Conservation (phyloP, 768 basidiomycete genomes). For the Suillus tomentosus region DNA sequence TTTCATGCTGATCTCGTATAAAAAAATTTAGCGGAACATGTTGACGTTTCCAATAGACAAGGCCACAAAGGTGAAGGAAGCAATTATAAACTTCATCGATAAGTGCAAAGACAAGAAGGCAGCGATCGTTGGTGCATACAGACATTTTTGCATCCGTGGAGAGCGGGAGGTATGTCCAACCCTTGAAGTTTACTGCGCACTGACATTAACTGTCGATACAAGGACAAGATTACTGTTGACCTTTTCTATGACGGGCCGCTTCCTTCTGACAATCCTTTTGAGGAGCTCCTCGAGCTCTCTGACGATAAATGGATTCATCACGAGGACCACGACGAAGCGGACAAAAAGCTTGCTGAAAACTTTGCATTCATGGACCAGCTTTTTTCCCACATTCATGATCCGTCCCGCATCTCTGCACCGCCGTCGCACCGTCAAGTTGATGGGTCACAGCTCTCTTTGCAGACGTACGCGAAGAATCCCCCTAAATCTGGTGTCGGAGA, state of each 20-base stretch:
- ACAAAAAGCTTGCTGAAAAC: slow-evolving; percentile 3
- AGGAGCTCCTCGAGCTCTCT: neutral
- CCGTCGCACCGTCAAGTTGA: neutral
- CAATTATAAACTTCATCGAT: slow-evolving; percentile 7
- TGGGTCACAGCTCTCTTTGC: neutral
- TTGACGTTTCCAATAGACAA: slow-evolving; percentile 11
- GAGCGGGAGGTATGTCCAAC: slow-evolving; percentile 11
- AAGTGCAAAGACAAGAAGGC: slow-evolving; percentile 10
- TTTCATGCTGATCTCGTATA: neutral
- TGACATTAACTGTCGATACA: neutral
- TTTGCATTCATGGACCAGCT: slow-evolving; percentile 8
- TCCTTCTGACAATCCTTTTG: slow-evolving; percentile 7
- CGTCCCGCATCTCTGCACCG: neutral
- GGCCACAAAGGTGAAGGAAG: slow-evolving; percentile 13
- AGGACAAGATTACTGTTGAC: slow-evolving; percentile 8
- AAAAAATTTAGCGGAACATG: slow-evolving; percentile 11
- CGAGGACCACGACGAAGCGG: neutral
- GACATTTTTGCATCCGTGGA: slow-evolving; percentile 8
- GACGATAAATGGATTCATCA: slow-evolving; percentile 1
- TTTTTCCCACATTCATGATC: neutral
- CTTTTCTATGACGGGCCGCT: slow-evolving; percentile 16
- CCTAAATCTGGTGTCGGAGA: neutral
- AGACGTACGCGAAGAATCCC: neutral
- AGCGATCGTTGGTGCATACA: slow-evolving; percentile 15
- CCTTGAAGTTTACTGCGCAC: neutral